Evolutionary conservation across 768 basidiomycete genomes (phyloP).

Genomic region (Kwoniella bestiolae): DNA sequence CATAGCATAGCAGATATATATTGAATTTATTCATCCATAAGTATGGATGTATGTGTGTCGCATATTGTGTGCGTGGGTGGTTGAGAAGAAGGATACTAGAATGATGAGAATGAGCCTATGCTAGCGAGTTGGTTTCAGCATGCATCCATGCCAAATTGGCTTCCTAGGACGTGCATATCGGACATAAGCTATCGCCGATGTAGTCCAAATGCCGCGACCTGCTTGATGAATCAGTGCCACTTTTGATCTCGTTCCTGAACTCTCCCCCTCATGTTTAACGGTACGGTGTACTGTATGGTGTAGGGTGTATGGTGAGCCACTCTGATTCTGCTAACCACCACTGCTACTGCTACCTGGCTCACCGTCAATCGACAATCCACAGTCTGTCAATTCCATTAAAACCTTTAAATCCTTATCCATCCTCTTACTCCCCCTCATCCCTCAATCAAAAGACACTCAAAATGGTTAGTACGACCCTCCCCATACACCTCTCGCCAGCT

Average conservation of each 20-base stretch:
- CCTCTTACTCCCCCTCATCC: conserved; percentile 7
- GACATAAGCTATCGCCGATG: conserved; percentile 25
- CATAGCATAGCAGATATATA: no score
- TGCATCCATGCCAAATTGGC: no score
- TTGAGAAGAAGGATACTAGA: no score
- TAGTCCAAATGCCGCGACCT: neutral
- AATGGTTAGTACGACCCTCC: conserved; percentile 21
- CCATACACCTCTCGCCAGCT: neutral
- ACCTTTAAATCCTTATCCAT: conserved; percentile 4
- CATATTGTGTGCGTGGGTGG: no score
- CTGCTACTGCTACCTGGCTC: conserved; percentile 3
- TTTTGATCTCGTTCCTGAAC: neutral
- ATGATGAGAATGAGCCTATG: no score
- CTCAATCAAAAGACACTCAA: conserved; percentile 26
- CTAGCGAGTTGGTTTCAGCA: neutral
- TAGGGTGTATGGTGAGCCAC: no score
- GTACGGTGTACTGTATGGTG: no score
- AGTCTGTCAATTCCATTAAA: conserved; percentile 1
- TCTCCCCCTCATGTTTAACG: no score
- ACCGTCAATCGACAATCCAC: neutral
- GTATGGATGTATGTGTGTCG: no score
- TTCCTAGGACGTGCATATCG: conserved; percentile 4
- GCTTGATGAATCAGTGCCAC: conserved; percentile 11
- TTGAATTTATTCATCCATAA: no score
- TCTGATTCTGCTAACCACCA: neutral